phyloP scores from a whole-genome alignment of 129 eudicot genomes.

The Pittosporum tobira region DNA sequence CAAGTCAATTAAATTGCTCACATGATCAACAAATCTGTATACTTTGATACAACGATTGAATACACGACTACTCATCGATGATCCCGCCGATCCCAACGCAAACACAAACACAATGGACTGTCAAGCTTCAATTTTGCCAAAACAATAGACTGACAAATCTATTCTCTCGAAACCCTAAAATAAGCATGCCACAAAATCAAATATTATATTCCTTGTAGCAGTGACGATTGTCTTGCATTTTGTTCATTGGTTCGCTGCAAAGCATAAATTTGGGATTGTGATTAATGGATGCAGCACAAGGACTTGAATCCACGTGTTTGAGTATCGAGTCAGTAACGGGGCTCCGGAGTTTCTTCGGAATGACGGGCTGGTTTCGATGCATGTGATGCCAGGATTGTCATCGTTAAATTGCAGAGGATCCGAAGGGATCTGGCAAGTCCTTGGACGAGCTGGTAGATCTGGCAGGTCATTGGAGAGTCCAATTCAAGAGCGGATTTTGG shows the following conservation, averaged over 20 bases:
- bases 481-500: slow-evolving; percentile 53
- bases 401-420: slow-evolving; percentile 56
- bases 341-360: slow-evolving; percentile 41
- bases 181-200: slow-evolving; percentile 19
- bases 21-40: slow-evolving; percentile 32
- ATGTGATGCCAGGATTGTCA: slow-evolving; percentile 84
- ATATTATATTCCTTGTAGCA: slow-evolving; percentile 18
- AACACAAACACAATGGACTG: slow-evolving; percentile 32
- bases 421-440: slow-evolving; percentile 50
- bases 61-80: slow-evolving; percentile 34
- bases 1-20: slow-evolving; percentile 7
- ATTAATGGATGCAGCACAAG: slow-evolving; percentile 96
- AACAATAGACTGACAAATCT: slow-evolving; percentile 44
- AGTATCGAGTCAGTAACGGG: slow-evolving; percentile 37
- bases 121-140: slow-evolving; percentile 41
- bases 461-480: slow-evolving; percentile 61
- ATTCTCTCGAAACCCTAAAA: slow-evolving; percentile 30
- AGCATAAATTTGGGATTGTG: slow-evolving; percentile 35
- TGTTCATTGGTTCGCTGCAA: slow-evolving; percentile 13
- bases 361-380: slow-evolving; percentile 49
- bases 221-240: slow-evolving; percentile 22
- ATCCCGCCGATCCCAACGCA: slow-evolving; percentile 11
- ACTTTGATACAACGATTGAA: slow-evolving; percentile 84
- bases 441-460: slow-evolving; percentile 59
- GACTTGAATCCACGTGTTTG: slow-evolving; percentile 66